A percentile compares a stretch with the other conserved stretches of the same genome.
These are phyloP conservation scores for Boletus rubroflammeus DNA, from an alignment of 768 basidiomycete species.

Conservation along the genomic window DNA sequence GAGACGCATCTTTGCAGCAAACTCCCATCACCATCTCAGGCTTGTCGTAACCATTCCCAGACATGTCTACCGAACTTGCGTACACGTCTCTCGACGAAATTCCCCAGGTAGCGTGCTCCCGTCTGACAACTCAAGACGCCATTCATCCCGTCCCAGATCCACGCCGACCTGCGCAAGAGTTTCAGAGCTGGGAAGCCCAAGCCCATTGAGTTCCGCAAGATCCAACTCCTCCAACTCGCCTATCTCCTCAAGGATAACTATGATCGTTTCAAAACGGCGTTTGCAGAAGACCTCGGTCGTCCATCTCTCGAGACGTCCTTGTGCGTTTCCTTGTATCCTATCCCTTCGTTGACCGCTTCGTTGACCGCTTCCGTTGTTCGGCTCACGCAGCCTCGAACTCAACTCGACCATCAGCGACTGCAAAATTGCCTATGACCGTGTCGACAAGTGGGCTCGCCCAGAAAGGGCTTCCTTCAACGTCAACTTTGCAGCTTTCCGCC, in stretches of 20 bases:
- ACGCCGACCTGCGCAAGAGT: conserved; percentile 48
- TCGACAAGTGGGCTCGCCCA: conserved; percentile 74
- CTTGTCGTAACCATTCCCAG: not conserved
- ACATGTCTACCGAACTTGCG: conserved; percentile 31
- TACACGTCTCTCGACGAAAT: conserved; percentile 57
- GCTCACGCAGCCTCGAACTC: conserved; percentile 56
- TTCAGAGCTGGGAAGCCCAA: conserved; percentile 66
- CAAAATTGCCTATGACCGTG: conserved; percentile 52
- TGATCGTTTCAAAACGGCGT: conserved; percentile 53
- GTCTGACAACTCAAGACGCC: not conserved
- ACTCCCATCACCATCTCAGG: not conserved
- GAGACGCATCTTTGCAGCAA: not conserved
- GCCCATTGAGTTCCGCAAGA: conserved; percentile 65
- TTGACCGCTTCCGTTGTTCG: not conserved
- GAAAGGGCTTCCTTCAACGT: conserved; percentile 53
- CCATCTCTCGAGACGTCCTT: conserved; percentile 57
- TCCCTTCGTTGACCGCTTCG: not conserved
- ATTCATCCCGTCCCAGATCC: conserved; percentile 41
- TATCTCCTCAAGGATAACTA: conserved; percentile 74
- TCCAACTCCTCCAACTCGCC: conserved; percentile 71
- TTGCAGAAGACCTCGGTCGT: conserved; percentile 61
- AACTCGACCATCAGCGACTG: conserved; percentile 49
- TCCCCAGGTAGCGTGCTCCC: conserved; percentile 35
- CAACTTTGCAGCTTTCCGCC: conserved; percentile 56
- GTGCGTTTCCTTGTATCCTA: conserved; percentile 32